Evolutionary conservation across 768 basidiomycete species (phyloP), one percentile per base, ranked within the genome.

Genomic region (Pleurotus eryngii): DNA sequence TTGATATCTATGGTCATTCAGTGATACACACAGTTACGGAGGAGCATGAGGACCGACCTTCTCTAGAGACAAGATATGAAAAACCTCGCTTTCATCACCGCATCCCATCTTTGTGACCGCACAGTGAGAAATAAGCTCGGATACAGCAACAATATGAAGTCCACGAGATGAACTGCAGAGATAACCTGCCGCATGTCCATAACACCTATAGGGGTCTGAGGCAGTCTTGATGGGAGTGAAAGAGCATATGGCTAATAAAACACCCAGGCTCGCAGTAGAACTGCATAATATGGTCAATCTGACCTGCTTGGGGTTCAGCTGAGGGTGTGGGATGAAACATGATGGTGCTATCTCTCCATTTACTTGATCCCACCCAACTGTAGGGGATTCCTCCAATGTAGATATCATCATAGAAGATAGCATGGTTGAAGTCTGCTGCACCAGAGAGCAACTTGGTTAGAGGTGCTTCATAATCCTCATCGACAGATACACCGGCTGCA

Each of bases 171-270:
- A 51, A 3, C 45, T 27, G 40, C 61, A 60, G 8, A 63, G 53
- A 46, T 55, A 61, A n/a, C 60, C 57, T 17, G 49, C 57, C 8
- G 61, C 51, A 26, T 58, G 60, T 9, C 61, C 57, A 24, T 55
- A 60, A n/a, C 55, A n/a, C 7, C 45, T 6, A 51, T 20, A 20
- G 20, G 20, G 20, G 20, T 63, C 60, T 17, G 42, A 45, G 42
- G n/a, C 15, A 22, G 42, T 5, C 4, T 30, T n/a, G n/a, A 22
- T 3, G n/a, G 17, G 46, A 7, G 12, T 8, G 18, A 40, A 38
- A 22, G 51, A 45, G 18, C 42, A 26, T 9, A 62, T 53, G n/a
- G 26, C 30, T 5, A 57, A 11, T 35, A 59, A 62, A 18, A 59
- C 43, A 9, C 42, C n/a, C 49, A 14, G 42, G 20, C n/a, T 45